These are phyloP conservation scores for Gossypium sturtianum DNA, from an alignment of 345 rosid genomes.

Conservation along the genomic window DNA sequence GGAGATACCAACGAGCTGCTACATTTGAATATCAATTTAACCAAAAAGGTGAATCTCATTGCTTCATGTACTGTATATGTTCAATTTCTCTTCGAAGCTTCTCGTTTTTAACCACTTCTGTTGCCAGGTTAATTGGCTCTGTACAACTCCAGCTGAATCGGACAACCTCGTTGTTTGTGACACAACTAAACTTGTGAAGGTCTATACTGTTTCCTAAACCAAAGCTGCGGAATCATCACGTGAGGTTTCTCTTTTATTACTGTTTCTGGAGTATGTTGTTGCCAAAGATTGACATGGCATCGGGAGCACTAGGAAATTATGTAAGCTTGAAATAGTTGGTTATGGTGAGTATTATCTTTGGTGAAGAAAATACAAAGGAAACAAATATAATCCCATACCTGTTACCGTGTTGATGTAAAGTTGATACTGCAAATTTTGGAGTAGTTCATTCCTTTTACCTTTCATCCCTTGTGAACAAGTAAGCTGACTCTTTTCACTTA, in stretches of 20 bases:
- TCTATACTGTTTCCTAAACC: slow-evolving; percentile 45
- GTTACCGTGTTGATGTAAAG: not conserved
- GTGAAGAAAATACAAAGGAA: not conserved
- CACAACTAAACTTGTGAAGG: slow-evolving; percentile 84
- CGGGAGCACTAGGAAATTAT: not conserved
- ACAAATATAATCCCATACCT: not conserved
- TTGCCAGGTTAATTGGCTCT: slow-evolving; percentile 91
- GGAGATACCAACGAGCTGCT: slow-evolving; percentile 32
- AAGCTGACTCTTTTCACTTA: not conserved
- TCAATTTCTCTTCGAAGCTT: not conserved
- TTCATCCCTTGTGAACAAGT: too few relatives aligned
- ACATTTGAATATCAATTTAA: slow-evolving; percentile 48
- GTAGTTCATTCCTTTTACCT: not conserved
- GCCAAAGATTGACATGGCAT: not conserved
- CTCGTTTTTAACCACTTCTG: not conserved
- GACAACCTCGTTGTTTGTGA: slow-evolving; percentile 88
- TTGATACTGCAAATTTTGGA: not conserved
- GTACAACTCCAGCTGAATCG: slow-evolving; percentile 65
- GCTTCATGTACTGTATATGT: not conserved
- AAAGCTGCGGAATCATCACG: not conserved
- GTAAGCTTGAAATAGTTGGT: not conserved
- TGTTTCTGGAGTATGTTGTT: not conserved
- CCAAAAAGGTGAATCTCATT: slow-evolving; percentile 49
- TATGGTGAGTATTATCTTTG: not conserved
- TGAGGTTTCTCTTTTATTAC: not conserved